Evolutionary conservation across 192 early-diverging fungal genomes (phyloP), one percentile per base, ranked within the genome.

Genomic region (Backusella westeae): DNA sequence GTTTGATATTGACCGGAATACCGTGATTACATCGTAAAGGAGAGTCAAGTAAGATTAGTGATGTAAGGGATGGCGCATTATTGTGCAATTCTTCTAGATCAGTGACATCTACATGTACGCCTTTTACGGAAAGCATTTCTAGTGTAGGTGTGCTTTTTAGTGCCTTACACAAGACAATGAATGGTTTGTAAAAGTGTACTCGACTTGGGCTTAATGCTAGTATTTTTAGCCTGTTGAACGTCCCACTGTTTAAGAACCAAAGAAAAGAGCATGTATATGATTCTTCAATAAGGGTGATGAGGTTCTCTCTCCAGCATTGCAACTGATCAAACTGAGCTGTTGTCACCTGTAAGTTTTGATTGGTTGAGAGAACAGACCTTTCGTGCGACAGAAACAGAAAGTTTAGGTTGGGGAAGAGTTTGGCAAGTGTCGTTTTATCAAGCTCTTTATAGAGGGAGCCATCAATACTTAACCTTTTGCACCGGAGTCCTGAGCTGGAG

Each of bases 1-100:
- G 56, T 63, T 63, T 29, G 26, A 63, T 63, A 63, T 63, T 63
- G 56, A 29, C 56, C 56, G 56, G 56, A 10, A 63, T 63, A 26
- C 56, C 56, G 23, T 63, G 56, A 63, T 63, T 63, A 26, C 56
- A 63, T 63, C 56, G 21, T 63, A 63, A 63, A 29, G 56, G 56
- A 29, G 56, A 63, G 26, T 63, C 56, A 63, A 63, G 56, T 63
- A 63, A 5, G 56, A 12, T 63, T 10, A 63, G 21, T 4, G 56
- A 26, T 29, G 56, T 4, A 63, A 63, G 56, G 56, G 56, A 63
- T 26, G 56, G 56, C 23, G 3, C 56, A 63, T 26, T 63, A 29
- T 26, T 63, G 23, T 63, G 56, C 26, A 63, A 63, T 63, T 29
- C 56, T 63, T 63, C 56, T 63, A 63, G 56, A 14, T 63, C 56